phyloP scores from a whole-genome alignment of 306 rosid species.

The Sicyos edulis region DNA sequence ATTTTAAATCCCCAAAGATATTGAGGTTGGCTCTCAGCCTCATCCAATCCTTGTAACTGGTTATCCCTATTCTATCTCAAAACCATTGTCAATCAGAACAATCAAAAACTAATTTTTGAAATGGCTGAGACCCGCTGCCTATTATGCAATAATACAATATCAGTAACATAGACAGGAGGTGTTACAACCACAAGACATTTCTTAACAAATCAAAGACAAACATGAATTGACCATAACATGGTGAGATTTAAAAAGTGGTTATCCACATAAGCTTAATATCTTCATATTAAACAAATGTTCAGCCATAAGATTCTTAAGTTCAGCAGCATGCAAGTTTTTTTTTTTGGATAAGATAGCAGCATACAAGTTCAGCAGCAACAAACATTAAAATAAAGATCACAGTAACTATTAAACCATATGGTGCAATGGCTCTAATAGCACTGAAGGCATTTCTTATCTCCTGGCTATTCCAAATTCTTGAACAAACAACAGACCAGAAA shows the following conservation, averaged over 20 bases:
- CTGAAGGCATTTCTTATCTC: neutral
- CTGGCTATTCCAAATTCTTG: constrained; percentile 10
- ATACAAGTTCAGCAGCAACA: neutral
- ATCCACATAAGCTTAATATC: neutral
- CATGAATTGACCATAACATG: neutral
- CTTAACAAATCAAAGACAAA: neutral
- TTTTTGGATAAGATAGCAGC: no score
- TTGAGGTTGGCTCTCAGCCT: neutral
- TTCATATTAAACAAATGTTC: neutral
- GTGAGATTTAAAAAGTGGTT: neutral
- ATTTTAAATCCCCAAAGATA: neutral
- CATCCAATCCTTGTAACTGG: neutral
- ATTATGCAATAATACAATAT: neutral
- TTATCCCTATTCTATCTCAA: neutral
- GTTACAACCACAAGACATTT: neutral
- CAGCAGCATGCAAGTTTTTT: neutral
- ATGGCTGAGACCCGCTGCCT: neutral
- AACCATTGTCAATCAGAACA: neutral
- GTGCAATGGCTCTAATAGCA: neutral
- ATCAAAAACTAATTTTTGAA: neutral
- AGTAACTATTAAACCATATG: neutral
- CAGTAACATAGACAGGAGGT: neutral
- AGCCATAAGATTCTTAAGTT: neutral
- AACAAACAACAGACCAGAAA: constrained; percentile 13
- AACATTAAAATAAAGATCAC: neutral